Evolutionary conservation across 2,329 filamentous ascomycete genomes (phyloP).

Genomic region (Pleochaeta shiraiana): DNA sequence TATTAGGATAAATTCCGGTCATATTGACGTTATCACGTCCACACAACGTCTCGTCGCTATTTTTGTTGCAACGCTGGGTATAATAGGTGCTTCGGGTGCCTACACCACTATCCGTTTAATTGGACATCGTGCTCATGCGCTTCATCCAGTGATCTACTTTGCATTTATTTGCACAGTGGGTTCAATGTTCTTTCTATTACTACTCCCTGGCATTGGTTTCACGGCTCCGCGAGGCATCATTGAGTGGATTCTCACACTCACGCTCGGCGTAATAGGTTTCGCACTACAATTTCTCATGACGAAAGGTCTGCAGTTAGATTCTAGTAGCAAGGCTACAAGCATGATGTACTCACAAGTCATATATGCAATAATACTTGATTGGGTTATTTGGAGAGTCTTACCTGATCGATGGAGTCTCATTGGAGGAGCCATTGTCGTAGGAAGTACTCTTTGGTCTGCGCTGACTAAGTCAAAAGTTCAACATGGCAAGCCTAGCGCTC

Average conservation of each 20-base stretch:
- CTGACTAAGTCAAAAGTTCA: slow-evolving; percentile 10
- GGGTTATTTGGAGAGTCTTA: slow-evolving; percentile 16
- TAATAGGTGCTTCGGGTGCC: slow-evolving; percentile 51
- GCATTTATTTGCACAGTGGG: slow-evolving; percentile 46
- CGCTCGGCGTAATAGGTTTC: slow-evolving; percentile 55
- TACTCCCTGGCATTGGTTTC: slow-evolving; percentile 26
- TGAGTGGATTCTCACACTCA: slow-evolving; percentile 41
- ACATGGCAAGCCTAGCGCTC: not conserved
- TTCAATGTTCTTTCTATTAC: slow-evolving; percentile 27
- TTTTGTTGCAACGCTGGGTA: slow-evolving; percentile 49
- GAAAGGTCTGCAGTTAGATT: slow-evolving; percentile 35
- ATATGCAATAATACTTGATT: slow-evolving; percentile 27
- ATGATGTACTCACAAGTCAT: slow-evolving; percentile 52
- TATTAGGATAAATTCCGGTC: not conserved
- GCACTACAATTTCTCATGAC: slow-evolving; percentile 75
- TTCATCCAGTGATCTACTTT: slow-evolving; percentile 81
- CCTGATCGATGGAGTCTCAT: slow-evolving; percentile 15
- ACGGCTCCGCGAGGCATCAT: slow-evolving; percentile 22
- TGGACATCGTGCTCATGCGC: slow-evolving; percentile 54
- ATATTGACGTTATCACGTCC: slow-evolving; percentile 10
- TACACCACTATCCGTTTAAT: slow-evolving; percentile 62
- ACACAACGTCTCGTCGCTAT: slow-evolving; percentile 35
- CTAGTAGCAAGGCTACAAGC: slow-evolving; percentile 24
- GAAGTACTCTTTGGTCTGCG: slow-evolving; percentile 16
- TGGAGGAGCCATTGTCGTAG: slow-evolving; percentile 15